A percentile compares a stretch with the other conserved stretches of the same genome.
Evolutionary conservation across 805 yeast species (phyloP).

Genomic region (Cyberlindnera xylosilytica): DNA sequence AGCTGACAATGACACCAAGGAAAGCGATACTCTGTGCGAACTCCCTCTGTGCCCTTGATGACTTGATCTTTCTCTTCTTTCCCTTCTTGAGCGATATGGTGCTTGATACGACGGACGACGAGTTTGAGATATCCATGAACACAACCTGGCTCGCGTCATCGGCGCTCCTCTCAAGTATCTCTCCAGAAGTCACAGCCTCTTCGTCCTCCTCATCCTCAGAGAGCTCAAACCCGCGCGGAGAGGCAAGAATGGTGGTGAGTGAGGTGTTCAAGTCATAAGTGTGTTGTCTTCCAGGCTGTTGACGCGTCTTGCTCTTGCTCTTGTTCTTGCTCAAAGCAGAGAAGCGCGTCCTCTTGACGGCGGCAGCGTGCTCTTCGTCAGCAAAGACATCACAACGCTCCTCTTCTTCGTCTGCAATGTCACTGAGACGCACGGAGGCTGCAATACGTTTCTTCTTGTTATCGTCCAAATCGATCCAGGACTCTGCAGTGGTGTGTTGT

Average conservation of each 20-base stretch:
- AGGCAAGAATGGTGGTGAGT: slow-evolving; percentile 14
- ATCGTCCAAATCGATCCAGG: slow-evolving; percentile 14
- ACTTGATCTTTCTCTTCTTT: slow-evolving; percentile 4
- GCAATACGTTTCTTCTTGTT: background rate
- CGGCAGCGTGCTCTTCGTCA: background rate
- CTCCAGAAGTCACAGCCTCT: background rate
- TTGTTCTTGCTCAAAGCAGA: no score
- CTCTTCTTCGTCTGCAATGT: background rate
- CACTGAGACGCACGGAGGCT: background rate
- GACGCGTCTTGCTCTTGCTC: background rate
- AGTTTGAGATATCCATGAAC: slow-evolving; percentile 13
- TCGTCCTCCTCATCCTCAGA: background rate
- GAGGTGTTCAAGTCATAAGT: slow-evolving; percentile 17
- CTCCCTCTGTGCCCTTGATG: slow-evolving; percentile 1
- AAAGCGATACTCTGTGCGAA: slow-evolving; percentile 7
- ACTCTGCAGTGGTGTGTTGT: slow-evolving; percentile 4
- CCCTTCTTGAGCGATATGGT: slow-evolving; percentile 3
- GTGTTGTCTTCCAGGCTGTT: background rate
- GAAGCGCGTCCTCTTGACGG: slow-evolving; percentile 2
- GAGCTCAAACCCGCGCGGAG: background rate
- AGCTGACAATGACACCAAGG: slow-evolving; percentile 12
- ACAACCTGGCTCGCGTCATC: slow-evolving; percentile 4
- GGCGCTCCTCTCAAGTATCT: background rate
- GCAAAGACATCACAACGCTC: background rate
- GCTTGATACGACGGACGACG: slow-evolving; percentile 10